phyloP scores from a whole-genome alignment of 768 basidiomycete species.

The Boletus vermiculosoides region DNA sequence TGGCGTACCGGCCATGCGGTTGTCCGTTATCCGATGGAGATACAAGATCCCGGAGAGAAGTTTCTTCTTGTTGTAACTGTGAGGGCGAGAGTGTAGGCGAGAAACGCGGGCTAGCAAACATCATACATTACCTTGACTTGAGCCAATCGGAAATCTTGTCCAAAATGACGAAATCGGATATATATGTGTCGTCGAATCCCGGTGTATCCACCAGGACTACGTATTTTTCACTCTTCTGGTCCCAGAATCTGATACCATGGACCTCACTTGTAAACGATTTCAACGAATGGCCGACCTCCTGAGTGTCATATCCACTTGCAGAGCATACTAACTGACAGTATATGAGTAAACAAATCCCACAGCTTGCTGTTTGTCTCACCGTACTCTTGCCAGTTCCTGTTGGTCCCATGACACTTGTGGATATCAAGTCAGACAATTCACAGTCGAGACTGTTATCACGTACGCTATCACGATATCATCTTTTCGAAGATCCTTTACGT shows the following conservation, averaged over 20 bases:
- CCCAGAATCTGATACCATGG: too few relatives aligned
- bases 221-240: too few relatives aligned
- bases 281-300: slow-evolving; percentile 6
- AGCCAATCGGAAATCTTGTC: too few relatives aligned
- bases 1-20: too few relatives aligned
- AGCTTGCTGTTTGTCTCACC: neutral
- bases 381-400: slow-evolving; percentile 10
- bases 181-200: too few relatives aligned
- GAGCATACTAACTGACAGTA: slow-evolving; percentile 8
- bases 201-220: too few relatives aligned
- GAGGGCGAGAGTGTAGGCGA: too few relatives aligned
- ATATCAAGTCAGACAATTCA: neutral
- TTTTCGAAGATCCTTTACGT: neutral
- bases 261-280: neutral
- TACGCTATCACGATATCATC: slow-evolving; percentile 12
- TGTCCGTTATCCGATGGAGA: too few relatives aligned
- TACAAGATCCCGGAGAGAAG: too few relatives aligned
- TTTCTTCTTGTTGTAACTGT: too few relatives aligned
- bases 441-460: neutral
- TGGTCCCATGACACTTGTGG: slow-evolving; percentile 18
- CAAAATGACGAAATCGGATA: too few relatives aligned
- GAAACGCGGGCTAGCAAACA: neutral
- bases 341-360: neutral
- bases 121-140: too few relatives aligned
- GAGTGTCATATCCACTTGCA: neutral